These are phyloP conservation scores for Stygiomarasmius scandens DNA, from an alignment of 1,284 basidiomycete genomes.

Conservation along the genomic window DNA sequence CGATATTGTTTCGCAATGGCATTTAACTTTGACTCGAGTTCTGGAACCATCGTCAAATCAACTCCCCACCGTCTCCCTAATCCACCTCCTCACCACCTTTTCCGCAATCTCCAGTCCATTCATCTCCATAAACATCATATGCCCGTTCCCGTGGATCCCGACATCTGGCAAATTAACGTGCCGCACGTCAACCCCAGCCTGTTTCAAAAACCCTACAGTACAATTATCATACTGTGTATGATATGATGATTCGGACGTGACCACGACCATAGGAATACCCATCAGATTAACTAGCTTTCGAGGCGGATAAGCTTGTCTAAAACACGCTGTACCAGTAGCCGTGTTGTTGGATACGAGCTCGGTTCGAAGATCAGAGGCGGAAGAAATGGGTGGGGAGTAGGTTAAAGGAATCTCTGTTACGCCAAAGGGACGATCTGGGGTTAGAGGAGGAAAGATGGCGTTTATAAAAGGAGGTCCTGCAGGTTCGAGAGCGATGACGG, in stretches of 20 bases:
- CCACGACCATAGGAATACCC: slow-evolving; percentile 44
- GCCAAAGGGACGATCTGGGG: slow-evolving; percentile 31
- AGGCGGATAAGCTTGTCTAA: slow-evolving; percentile 44
- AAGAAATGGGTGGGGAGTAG: slow-evolving; percentile 30
- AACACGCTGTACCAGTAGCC: slow-evolving; percentile 44
- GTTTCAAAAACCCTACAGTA: slow-evolving; percentile 42
- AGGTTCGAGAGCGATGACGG: slow-evolving; percentile 51
- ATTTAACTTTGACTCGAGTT: too few species aligned
- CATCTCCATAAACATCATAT: slow-evolving; percentile 58
- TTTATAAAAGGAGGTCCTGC: slow-evolving; percentile 50
- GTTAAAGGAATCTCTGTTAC: slow-evolving; percentile 29
- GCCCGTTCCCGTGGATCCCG: slow-evolving; percentile 50
- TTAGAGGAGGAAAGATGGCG: slow-evolving; percentile 40
- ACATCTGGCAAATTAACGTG: slow-evolving; percentile 40
- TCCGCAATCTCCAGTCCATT: slow-evolving; percentile 45
- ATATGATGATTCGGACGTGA: slow-evolving; percentile 52
- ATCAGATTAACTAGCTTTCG: slow-evolving; percentile 43
- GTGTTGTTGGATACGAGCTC: slow-evolving; percentile 21
- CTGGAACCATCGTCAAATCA: too few species aligned
- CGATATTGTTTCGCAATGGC: too few species aligned
- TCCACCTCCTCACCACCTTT: slow-evolving; percentile 42
- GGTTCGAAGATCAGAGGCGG: slow-evolving; percentile 22
- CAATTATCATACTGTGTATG: slow-evolving; percentile 52
- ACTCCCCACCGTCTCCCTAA: slow-evolving; percentile 21
- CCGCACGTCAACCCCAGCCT: slow-evolving; percentile 47